A percentile compares a stretch with the other conserved stretches of the same genome.
Conservation (phyloP, 306 rosid species). For the Carpinus viminea region DNA sequence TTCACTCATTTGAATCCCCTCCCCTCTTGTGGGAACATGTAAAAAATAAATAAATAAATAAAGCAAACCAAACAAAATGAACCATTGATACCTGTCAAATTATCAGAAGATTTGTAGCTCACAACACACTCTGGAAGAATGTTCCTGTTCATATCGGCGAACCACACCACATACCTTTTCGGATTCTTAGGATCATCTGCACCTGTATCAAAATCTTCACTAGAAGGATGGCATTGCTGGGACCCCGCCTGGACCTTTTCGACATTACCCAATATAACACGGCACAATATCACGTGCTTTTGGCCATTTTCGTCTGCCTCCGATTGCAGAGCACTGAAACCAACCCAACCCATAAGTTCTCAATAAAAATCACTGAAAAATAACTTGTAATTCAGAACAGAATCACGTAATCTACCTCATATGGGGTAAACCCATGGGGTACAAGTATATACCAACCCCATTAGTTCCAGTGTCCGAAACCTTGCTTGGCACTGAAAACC, state of each 20-base stretch:
- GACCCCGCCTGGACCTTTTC: constrained; percentile 53
- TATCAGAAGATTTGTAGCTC: constrained; percentile 44
- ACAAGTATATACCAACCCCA: constrained; percentile 46
- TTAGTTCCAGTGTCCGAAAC: constrained; percentile 21
- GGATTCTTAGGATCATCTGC: constrained; percentile 55
- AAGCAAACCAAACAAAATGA: not conserved
- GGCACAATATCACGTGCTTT: constrained; percentile 58
- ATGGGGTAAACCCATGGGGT: constrained; percentile 41
- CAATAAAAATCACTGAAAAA: not conserved
- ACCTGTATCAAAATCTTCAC: constrained; percentile 52
- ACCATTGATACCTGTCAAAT: constrained; percentile 29
- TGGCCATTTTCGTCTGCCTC: constrained; percentile 43
- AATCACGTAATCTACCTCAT: constrained; percentile 35
- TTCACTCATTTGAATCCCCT: too few species aligned
- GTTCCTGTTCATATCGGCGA: constrained; percentile 48
- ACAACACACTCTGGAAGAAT: constrained; percentile 61
- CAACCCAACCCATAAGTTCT: constrained; percentile 12
- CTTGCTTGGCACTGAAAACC: constrained; percentile 43
- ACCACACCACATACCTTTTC: constrained; percentile 59
- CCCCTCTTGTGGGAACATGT: too few species aligned
- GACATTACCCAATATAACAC: constrained; percentile 55
- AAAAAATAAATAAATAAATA: too few species aligned
- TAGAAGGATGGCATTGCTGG: constrained; percentile 45
- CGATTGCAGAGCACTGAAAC: constrained; percentile 44
- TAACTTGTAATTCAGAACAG: not conserved